Percentiles rank a stretch among this genome's conserved stretches.
Evolutionary conservation across 1,284 basidiomycete genomes (phyloP).

Genomic region (Meira miltonrushii): DNA sequence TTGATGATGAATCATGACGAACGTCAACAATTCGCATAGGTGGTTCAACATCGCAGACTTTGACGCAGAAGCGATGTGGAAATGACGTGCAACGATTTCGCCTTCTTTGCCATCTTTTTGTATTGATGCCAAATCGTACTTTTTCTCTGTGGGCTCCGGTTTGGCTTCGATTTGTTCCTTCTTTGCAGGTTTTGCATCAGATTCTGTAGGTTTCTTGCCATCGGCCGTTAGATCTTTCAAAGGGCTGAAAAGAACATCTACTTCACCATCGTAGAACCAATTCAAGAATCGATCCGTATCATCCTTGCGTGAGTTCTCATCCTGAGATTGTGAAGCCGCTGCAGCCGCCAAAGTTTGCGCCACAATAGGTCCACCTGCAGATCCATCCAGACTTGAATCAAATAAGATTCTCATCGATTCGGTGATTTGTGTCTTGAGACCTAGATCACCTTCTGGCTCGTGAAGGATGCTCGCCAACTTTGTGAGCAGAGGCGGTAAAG

Average conservation of each 20-base stretch:
- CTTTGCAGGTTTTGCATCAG: not conserved
- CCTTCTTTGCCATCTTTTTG: not conserved
- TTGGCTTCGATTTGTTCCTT: not conserved
- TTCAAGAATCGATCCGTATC: conserved; percentile 82
- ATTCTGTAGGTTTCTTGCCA: no score
- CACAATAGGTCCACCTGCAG: conserved; percentile 34
- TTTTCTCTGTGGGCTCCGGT: conserved; percentile 60
- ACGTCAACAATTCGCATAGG: conserved; percentile 78
- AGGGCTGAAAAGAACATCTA: conserved; percentile 71
- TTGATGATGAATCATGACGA: conserved; percentile 78
- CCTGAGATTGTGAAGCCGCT: conserved; percentile 13
- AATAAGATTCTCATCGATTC: conserved; percentile 82
- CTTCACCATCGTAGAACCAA: conserved; percentile 78
- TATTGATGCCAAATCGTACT: not conserved
- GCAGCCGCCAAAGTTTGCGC: conserved; percentile 11
- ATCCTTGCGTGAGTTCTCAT: conserved; percentile 9
- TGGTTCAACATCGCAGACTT: conserved; percentile 49
- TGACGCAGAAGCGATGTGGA: conserved; percentile 13
- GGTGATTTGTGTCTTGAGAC: conserved; percentile 81
- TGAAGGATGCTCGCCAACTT: conserved; percentile 65
- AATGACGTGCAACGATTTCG: conserved; percentile 3
- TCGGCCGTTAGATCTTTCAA: conserved; percentile 60
- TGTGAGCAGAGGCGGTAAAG: conserved; percentile 23
- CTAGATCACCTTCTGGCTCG: conserved; percentile 68
- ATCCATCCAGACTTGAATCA: conserved; percentile 56